phyloP scores from a whole-genome alignment of 345 rosid genomes.

The Eucalyptus albens region DNA sequence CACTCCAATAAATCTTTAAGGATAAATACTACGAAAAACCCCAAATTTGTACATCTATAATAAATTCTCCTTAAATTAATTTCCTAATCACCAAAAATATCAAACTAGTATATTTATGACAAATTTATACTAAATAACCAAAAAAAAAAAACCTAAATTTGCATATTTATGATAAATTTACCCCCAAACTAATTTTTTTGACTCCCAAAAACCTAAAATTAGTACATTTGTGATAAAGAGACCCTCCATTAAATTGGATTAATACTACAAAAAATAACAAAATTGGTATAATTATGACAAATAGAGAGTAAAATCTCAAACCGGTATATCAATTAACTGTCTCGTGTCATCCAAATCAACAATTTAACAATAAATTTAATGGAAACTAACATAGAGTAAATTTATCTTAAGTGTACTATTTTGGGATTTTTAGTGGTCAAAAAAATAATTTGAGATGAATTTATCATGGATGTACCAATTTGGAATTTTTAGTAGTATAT shows the following conservation, averaged over 20 bases:
- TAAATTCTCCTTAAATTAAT: no score
- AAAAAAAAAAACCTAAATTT: no score
- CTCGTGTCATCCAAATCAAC: rapidly evolving
- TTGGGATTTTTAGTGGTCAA: rapidly evolving
- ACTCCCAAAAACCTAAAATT: rapidly evolving
- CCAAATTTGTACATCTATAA: rapidly evolving
- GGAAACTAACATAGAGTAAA: rapidly evolving
- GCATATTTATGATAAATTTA: no score
- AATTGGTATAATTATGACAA: no score
- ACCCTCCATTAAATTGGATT: no score
- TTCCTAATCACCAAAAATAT: rapidly evolving
- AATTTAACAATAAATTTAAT: rapidly evolving
- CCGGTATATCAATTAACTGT: rapidly evolving
- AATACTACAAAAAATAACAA: no score
- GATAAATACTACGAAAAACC: rapidly evolving
- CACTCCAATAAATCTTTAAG: no score
- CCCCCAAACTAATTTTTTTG: rapidly evolving
- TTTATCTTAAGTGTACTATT: rapidly evolving
- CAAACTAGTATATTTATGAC: rapidly evolving
- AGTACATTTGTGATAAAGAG: no score
- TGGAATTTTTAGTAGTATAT: no score
- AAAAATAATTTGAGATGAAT: no score
- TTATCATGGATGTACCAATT: rapidly evolving
- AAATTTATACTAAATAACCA: no score
- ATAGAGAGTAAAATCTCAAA: no score